Conservation (phyloP, 2,329 filamentous ascomycete genomes). For the Dendrostoma leiphaemia region DNA sequence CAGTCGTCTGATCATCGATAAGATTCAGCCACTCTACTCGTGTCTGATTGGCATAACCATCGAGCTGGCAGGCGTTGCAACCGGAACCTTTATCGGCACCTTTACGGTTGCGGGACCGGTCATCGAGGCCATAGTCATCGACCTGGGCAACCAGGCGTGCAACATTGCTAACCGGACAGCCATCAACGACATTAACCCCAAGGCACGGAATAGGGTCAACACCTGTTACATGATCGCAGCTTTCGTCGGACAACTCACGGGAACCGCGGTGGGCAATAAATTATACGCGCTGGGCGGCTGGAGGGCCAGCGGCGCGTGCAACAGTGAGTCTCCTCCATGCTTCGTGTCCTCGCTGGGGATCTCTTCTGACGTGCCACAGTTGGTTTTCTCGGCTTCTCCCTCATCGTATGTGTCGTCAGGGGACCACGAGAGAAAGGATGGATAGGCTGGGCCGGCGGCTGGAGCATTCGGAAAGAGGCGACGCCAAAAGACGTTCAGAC, state of each 20-base stretch:
- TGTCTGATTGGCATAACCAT: slow-evolving; percentile 61
- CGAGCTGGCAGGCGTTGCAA: slow-evolving; percentile 57
- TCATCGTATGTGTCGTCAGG: slow-evolving; percentile 33
- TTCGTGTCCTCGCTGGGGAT: background rate
- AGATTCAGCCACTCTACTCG: slow-evolving; percentile 65
- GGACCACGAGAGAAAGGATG: slow-evolving; percentile 40
- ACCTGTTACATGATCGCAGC: slow-evolving; percentile 78
- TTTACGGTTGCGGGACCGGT: slow-evolving; percentile 69
- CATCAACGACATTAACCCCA: slow-evolving; percentile 70
- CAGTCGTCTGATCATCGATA: slow-evolving; percentile 67
- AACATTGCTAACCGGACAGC: slow-evolving; percentile 71
- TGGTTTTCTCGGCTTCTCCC: slow-evolving; percentile 34
- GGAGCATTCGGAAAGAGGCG: slow-evolving; percentile 30
- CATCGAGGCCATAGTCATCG: slow-evolving; percentile 67
- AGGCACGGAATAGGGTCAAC: slow-evolving; percentile 72
- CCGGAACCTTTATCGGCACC: slow-evolving; percentile 68
- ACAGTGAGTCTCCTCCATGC: slow-evolving; percentile 28
- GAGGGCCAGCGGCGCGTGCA: slow-evolving; percentile 44
- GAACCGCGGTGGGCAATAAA: slow-evolving; percentile 32
- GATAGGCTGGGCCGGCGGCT: slow-evolving; percentile 43
- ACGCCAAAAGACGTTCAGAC: background rate
- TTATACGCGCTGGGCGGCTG: slow-evolving; percentile 42
- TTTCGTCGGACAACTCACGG: slow-evolving; percentile 74
- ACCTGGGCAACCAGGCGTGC: slow-evolving; percentile 69
- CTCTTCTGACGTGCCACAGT: slow-evolving; percentile 22